Evolutionary conservation across 169 alveolate species (phyloP).

Genomic region (Perkinsus olseni): DNA sequence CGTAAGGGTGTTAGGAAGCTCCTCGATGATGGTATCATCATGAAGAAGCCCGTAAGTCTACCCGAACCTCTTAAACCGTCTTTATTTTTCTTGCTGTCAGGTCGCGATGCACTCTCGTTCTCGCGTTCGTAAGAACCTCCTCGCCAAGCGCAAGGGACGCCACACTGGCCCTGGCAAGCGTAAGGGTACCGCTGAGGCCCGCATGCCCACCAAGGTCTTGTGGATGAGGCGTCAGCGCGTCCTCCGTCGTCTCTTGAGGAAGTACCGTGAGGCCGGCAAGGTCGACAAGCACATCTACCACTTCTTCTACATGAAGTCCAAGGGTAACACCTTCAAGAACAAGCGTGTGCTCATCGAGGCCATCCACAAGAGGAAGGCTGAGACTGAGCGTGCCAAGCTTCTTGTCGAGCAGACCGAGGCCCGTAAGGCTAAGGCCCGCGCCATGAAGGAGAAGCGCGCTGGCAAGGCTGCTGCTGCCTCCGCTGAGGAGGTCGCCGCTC

Average conservation of each 20-base stretch:
- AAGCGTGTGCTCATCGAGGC: conserved; percentile 94
- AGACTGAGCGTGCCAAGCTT: conserved; percentile 16
- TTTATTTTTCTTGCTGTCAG: conserved; percentile 2
- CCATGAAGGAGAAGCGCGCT: conserved; percentile 47
- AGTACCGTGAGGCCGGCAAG: conserved; percentile 90
- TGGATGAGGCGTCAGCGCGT: conserved; percentile 99
- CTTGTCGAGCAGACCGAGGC: conserved; percentile 67
- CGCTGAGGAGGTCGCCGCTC: background rate
- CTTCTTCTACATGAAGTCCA: conserved; percentile 89
- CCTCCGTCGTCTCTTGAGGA: conserved; percentile 89
- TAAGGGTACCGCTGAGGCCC: conserved; percentile 92
- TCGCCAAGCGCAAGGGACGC: conserved; percentile 92
- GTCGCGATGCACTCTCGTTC: conserved; percentile 74
- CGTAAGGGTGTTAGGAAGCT: conserved; percentile 82
- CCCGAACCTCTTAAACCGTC: conserved; percentile 57
- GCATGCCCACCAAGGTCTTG: conserved; percentile 91
- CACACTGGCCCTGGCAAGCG: conserved; percentile 96
- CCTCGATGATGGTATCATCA: conserved; percentile 90
- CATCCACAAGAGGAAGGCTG: conserved; percentile 85
- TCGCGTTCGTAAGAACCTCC: conserved; percentile 78
- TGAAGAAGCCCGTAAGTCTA: conserved; percentile 88
- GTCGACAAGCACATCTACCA: conserved; percentile 94
- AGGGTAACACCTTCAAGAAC: conserved; percentile 96
- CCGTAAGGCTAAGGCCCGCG: conserved; percentile 68
- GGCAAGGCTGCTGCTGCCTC: conserved; percentile 30